Percentiles rank a stretch among this genome's conserved stretches.
These are phyloP conservation scores for Hypoxylon rickii DNA, from an alignment of 495 filamentous ascomycete species.

Conservation along the genomic window DNA sequence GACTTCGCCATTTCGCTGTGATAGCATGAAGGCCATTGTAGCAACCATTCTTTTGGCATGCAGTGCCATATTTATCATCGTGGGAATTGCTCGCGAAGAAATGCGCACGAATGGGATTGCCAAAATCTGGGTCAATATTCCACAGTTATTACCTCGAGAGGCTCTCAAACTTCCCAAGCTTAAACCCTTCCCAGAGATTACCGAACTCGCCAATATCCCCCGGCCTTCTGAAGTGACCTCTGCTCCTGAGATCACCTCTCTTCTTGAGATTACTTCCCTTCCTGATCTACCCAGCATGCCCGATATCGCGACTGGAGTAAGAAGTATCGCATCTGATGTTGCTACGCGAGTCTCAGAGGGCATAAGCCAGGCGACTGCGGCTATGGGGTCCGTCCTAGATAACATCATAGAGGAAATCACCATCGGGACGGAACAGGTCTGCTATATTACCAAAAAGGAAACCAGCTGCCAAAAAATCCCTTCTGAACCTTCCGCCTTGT, in stretches of 20 bases:
- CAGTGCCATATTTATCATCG: background rate
- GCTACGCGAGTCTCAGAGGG: background rate
- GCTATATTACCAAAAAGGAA: background rate
- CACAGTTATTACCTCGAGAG: background rate
- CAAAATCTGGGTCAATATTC: background rate
- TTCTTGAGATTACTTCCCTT: background rate
- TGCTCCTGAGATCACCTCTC: too few relatives aligned
- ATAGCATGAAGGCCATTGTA: background rate
- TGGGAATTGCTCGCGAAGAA: background rate
- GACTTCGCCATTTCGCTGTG: background rate
- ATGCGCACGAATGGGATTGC: background rate
- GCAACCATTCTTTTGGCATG: background rate
- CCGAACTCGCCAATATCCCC: background rate
- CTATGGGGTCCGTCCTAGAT: background rate
- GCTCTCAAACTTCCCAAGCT: background rate
- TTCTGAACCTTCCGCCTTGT: background rate
- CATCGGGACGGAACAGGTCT: background rate
- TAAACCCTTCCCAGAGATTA: background rate
- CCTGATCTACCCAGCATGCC: background rate
- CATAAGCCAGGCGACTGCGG: background rate
- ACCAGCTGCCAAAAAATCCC: background rate
- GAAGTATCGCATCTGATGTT: background rate
- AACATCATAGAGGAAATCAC: background rate
- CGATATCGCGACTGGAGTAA: background rate
- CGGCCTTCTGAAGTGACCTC: background rate